Conservation (phyloP, 2,329 filamentous ascomycete genomes). For the Clarireedia monteithiana region DNA sequence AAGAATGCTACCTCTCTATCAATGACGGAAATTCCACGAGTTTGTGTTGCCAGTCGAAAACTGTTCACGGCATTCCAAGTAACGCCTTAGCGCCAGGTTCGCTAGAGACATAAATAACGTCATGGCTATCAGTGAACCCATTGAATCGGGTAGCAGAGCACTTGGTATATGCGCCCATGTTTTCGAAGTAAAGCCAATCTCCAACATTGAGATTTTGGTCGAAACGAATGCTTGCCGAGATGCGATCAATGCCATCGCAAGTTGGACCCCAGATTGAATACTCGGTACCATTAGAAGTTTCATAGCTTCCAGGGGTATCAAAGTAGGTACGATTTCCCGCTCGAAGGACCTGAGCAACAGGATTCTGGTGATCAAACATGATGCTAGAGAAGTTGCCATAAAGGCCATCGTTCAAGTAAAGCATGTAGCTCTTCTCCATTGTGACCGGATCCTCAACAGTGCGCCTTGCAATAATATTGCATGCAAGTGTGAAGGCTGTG, state of each 20-base stretch:
- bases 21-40: background rate
- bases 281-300: conserved; percentile 51
- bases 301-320: conserved; percentile 43
- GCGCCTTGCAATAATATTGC: conserved; percentile 91
- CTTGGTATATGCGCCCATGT: conserved; percentile 98
- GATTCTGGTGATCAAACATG: conserved; percentile 97
- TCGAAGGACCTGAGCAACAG: conserved; percentile 72
- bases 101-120: conserved; percentile 90
- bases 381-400: conserved; percentile 99
- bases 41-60: background rate
- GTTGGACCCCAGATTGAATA: conserved; percentile 99
- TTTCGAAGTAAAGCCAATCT: conserved; percentile 97
- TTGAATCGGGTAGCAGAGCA: conserved; percentile 98
- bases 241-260: conserved; percentile 95
- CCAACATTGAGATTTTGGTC: conserved; percentile 75
- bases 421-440: conserved; percentile 74
- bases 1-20: background rate
- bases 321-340: conserved; percentile 50
- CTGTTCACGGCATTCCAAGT: conserved; percentile 33
- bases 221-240: conserved; percentile 74
- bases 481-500: conserved; percentile 86
- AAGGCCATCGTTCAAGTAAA: conserved; percentile 94
- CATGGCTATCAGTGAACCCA: conserved; percentile 86
- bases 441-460: conserved; percentile 67
- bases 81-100: conserved; percentile 79